Conservation (phyloP, 2,329 filamentous ascomycete species). For the Fusarium miscanthi region DNA sequence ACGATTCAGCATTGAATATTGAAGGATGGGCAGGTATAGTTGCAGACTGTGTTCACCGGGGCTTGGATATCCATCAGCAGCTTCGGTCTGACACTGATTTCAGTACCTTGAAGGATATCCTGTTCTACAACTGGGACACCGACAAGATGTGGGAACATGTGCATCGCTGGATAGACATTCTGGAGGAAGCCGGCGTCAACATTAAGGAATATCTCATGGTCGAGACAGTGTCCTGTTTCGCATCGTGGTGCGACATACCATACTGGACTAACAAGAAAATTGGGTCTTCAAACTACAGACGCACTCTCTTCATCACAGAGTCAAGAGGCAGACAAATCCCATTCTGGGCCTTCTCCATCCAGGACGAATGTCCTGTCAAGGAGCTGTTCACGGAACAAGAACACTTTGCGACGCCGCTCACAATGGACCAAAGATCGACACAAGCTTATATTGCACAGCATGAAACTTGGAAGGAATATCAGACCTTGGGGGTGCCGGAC, state of each 20-base stretch:
- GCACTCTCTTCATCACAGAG: background rate
- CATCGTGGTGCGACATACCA: background rate
- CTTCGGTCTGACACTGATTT: background rate
- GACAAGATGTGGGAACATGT: background rate
- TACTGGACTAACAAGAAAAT: background rate
- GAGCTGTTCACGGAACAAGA: background rate
- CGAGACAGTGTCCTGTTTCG: background rate
- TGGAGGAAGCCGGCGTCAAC: background rate
- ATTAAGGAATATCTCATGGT: background rate
- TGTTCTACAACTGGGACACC: background rate
- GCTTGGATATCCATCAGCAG: background rate
- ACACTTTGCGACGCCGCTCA: background rate
- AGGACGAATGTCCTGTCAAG: background rate
- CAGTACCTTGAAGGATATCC: background rate
- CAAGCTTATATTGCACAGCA: background rate
- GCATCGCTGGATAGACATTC: background rate
- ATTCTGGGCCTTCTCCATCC: background rate
- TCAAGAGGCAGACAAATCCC: background rate
- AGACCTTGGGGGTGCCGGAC: accelerated
- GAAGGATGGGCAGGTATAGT: background rate
- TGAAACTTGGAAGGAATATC: background rate
- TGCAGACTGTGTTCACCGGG: background rate
- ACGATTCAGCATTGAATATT: background rate
- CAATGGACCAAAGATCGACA: background rate
- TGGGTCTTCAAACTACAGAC: background rate